Percentiles rank a stretch among this genome's conserved stretches.
phyloP scores from a whole-genome alignment of 2,329 filamentous ascomycete genomes.

The Grosmannia clavigera region DNA sequence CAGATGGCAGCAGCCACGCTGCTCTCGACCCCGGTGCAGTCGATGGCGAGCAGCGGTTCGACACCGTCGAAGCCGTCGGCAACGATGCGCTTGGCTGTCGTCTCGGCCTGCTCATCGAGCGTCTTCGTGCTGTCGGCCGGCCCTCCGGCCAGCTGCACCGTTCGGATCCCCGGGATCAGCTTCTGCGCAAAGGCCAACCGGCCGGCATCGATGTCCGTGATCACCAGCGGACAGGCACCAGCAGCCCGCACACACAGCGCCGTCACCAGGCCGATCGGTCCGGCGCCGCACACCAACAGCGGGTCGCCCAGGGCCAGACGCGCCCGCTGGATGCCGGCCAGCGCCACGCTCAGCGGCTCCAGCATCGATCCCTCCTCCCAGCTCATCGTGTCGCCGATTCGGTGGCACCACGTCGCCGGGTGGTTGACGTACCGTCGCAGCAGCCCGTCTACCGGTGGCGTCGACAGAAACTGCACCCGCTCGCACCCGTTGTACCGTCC shows the following conservation, averaged over 20 bases:
- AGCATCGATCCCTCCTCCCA: constrained; percentile 85
- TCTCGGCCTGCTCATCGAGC: constrained; percentile 48
- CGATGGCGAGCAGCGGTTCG: constrained; percentile 71
- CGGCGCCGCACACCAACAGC: constrained; percentile 81
- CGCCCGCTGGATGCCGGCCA: constrained; percentile 78
- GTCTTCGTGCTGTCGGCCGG: too few relatives aligned
- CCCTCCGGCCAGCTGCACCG: constrained; percentile 56
- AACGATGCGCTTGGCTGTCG: constrained; percentile 58
- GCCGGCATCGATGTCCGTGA: constrained; percentile 88
- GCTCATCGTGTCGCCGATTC: constrained; percentile 69
- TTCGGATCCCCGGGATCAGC: constrained; percentile 65
- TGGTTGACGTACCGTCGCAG: constrained; percentile 90
- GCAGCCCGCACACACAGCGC: constrained; percentile 74
- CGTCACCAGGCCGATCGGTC: constrained; percentile 85
- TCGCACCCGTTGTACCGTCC: constrained; percentile 95
- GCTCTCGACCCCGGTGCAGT: constrained; percentile 91
- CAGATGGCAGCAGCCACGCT: constrained; percentile 79
- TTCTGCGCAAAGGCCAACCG: constrained; percentile 75
- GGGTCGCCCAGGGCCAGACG: constrained; percentile 73
- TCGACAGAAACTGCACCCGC: constrained; percentile 74
- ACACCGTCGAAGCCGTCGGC: constrained; percentile 57
- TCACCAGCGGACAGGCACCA: constrained; percentile 79
- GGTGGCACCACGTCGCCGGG: constrained; percentile 89
- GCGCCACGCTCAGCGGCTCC: constrained; percentile 78
- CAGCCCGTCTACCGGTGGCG: constrained; percentile 77